Conservation (phyloP, 345 rosid genomes). For the Excoecaria agallocha region DNA sequence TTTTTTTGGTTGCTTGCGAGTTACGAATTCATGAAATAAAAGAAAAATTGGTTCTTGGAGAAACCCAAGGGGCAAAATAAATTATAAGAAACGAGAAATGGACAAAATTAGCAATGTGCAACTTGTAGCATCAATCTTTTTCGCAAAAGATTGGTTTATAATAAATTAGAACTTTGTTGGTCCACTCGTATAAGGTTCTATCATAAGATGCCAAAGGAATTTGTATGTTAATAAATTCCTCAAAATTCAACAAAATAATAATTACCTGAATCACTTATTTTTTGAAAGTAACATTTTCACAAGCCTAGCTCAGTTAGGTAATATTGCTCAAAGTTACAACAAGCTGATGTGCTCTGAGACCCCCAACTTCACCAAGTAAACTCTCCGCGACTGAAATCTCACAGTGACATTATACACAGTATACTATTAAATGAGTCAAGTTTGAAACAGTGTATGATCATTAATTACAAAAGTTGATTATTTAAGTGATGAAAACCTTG, state of each 20-base stretch:
- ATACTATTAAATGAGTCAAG: too few relatives aligned
- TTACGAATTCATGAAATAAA: background rate
- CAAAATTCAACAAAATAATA: background rate
- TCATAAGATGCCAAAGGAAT: background rate
- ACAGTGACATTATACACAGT: too few relatives aligned
- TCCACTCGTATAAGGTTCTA: background rate
- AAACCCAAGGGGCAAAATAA: constrained; percentile 21
- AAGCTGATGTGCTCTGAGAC: too few relatives aligned
- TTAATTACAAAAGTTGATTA: too few relatives aligned
- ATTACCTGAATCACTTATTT: background rate
- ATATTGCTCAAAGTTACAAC: too few relatives aligned
- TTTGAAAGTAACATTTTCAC: too few relatives aligned
- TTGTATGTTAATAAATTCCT: too few relatives aligned
- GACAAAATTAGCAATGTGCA: constrained; percentile 1
- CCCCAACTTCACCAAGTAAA: too few relatives aligned
- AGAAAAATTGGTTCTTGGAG: constrained; percentile 20
- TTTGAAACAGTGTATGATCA: too few relatives aligned
- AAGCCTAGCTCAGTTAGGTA: too few relatives aligned
- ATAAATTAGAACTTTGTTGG: background rate
- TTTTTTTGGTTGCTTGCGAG: constrained; percentile 1
- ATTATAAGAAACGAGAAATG: background rate
- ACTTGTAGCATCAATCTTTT: background rate
- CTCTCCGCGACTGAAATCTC: too few relatives aligned
- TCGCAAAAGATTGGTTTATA: background rate
- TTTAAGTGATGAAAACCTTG: too few relatives aligned